Evolutionary conservation across 768 basidiomycete genomes (phyloP), one percentile per base, ranked within the genome.

Genomic region (Udeniomyces megalosporus): DNA sequence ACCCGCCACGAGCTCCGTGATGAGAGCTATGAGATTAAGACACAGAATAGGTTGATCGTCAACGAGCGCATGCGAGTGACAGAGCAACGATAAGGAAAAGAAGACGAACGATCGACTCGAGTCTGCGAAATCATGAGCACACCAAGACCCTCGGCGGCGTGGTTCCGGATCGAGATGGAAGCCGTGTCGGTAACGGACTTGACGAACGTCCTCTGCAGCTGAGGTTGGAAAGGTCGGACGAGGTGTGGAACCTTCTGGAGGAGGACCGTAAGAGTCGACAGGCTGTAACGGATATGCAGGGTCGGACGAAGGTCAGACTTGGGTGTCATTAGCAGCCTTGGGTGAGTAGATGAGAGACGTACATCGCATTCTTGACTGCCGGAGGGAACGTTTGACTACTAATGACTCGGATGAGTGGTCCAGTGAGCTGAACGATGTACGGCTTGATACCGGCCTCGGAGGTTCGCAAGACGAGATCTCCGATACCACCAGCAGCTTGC

Each of bases 191-290:
- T 81, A 2, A 85, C 80, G 48, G 89, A 86, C 76, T 97, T 97
- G 71, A 95, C 86, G 69, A 97, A 96, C 0, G 91, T 96, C 35
- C 92, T 82, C 69, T 96, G 93, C 35, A 97, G 75, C 69, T 97
- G 95, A 2, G 93, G 95, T 80, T 96, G 96, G 83, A 97, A 97
- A 2, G 93, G 93, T 72, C 87, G 88, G 68, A 97, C 89, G 67
- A 93, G 87, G 3, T 79, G 76, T 0, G 92, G 91, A 26, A 95
- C 91, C 49, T 81, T 80, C 66, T 83, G 82, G 47, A 97, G 77
- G 82, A 96, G 88, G 24, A 83, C 81, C 0, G 83, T 81, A 54
- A 99, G 79, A 5, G 92, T 88, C 35, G 80, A 81, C 32, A 99
- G 79, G 67, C 73, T 74, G 55, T 0, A 38, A 48, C 17, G 29